A percentile compares a stretch with the other conserved stretches of the same genome.
Conservation (phyloP, 306 rosid species). For the Casuarina cunninghamiana region DNA sequence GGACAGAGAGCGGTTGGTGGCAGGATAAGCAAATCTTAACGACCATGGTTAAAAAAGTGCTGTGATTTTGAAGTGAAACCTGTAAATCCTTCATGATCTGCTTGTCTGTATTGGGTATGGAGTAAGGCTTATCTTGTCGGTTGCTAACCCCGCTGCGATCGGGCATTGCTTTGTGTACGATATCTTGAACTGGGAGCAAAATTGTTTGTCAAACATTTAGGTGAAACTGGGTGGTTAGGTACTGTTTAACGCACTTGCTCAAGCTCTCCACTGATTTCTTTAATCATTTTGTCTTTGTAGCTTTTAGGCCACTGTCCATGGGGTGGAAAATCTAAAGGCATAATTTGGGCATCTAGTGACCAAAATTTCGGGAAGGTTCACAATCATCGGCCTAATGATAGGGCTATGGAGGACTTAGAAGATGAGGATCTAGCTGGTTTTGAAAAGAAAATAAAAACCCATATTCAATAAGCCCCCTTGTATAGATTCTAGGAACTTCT, state of each 20-base stretch:
- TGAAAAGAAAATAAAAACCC: not conserved
- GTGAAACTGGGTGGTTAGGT: not conserved
- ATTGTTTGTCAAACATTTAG: not conserved
- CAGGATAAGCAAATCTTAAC: not conserved
- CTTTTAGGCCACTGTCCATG: too few species aligned
- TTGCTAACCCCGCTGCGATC: not conserved
- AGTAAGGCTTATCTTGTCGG: not conserved
- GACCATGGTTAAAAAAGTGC: not conserved
- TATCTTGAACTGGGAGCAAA: not conserved
- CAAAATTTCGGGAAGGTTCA: not conserved
- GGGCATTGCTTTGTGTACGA: not conserved
- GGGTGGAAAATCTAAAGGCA: too few species aligned
- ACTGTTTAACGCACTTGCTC: not conserved
- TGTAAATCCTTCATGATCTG: not conserved
- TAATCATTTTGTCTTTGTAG: not conserved
- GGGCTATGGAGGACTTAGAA: not conserved
- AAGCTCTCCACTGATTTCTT: not conserved
- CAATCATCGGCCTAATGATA: not conserved
- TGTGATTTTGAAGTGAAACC: not conserved
- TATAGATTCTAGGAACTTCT: not conserved
- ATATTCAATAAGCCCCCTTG: not conserved
- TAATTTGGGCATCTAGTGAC: too few species aligned
- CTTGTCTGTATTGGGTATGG: not conserved
- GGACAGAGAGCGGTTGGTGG: not conserved
- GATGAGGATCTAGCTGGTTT: not conserved